Base-by-base conservation (phyloP, 106 monocot genomes). In the Dendrobium catenatum region DNA sequence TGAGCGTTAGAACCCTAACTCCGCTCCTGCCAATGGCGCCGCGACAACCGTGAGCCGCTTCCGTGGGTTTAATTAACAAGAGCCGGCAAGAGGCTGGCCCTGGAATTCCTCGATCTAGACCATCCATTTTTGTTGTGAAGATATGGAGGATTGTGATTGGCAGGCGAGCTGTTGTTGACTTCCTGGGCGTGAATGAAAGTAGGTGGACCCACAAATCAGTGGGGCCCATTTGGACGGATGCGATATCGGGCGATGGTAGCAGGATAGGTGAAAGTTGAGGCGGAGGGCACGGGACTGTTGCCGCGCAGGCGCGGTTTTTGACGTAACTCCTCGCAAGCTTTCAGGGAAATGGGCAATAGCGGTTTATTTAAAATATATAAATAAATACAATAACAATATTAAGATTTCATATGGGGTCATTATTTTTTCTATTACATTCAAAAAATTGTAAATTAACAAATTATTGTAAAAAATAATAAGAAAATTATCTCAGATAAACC, bases 61-160 rank as follows among this genome's bases (percentile, higher is more conserved):
- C 44, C 43, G 4, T 19, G 20, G 43, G 43, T 75, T 37, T 43
- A 75, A 75, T 44, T 75, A 75, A 75, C 74, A 75, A 75, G 74
- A 75, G 74, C 74, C 74, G 74, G 74, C 74, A 16, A 29, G 18
- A 5, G 43, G 7, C 2, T 7, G 19, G 18, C 16, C 20, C 17
- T 6, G 74, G 33, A 4, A 3, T 42, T 43, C 9, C 42, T 74
- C 42, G 19, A 75, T 44, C 74, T 6, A 17, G 20, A 44, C 20
- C 74, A 18, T 75, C 15, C 74, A 10, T 75, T 72, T 41, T 72
- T 13, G 16, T 17, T 3, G 0, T 4, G 72, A 27, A 40, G 15
- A 72, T 27, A 66, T 66, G 64, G 64, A 66, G 22, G 64, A 22
- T 17, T 20, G 61, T 59, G 59, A 59, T 59, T 59, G 6, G n/a